Conservation (phyloP, 345 rosid genomes). For the Gossypium stocksii region DNA sequence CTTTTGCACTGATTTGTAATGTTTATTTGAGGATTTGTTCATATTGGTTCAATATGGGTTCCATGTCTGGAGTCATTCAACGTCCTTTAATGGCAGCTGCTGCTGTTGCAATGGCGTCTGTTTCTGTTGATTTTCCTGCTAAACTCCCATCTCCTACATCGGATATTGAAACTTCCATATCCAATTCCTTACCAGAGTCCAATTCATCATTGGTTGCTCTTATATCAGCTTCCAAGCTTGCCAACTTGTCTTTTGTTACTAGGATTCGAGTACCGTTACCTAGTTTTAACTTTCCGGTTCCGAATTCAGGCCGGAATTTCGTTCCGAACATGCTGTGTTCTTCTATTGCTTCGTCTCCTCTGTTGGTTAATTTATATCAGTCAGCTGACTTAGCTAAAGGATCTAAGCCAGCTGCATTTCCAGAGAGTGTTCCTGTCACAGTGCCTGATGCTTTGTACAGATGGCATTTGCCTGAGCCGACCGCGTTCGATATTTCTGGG, state of each 20-base stretch:
- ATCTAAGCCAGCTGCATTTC: constrained; percentile 43
- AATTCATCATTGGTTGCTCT: constrained; percentile 54
- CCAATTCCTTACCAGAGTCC: constrained; percentile 32
- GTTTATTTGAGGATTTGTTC: constrained; percentile 11
- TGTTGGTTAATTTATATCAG: constrained; percentile 49
- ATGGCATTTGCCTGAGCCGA: constrained; percentile 83
- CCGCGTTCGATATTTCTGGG: constrained; percentile 52
- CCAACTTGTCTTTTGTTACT: constrained; percentile 50
- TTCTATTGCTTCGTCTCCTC: constrained; percentile 41
- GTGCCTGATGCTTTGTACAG: constrained; percentile 60
- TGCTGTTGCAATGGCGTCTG: constrained; percentile 71
- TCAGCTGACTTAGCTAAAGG: constrained; percentile 74
- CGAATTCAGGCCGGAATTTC: constrained; percentile 26
- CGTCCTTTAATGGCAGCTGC: constrained; percentile 86
- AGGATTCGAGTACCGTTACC: constrained; percentile 62
- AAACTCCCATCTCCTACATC: constrained; percentile 43
- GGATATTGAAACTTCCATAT: constrained; percentile 22
- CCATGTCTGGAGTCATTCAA: constrained; percentile 68
- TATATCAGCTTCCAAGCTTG: constrained; percentile 55
- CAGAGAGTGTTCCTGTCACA: constrained; percentile 26
- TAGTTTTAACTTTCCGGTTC: constrained; percentile 32
- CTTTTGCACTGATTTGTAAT: background rate
- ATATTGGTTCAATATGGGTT: constrained; percentile 50
- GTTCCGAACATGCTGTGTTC: constrained; percentile 23
- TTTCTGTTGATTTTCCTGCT: constrained; percentile 60